phyloP scores from a whole-genome alignment of 2,329 filamentous ascomycete species.

The Microdochium bolleyi region DNA sequence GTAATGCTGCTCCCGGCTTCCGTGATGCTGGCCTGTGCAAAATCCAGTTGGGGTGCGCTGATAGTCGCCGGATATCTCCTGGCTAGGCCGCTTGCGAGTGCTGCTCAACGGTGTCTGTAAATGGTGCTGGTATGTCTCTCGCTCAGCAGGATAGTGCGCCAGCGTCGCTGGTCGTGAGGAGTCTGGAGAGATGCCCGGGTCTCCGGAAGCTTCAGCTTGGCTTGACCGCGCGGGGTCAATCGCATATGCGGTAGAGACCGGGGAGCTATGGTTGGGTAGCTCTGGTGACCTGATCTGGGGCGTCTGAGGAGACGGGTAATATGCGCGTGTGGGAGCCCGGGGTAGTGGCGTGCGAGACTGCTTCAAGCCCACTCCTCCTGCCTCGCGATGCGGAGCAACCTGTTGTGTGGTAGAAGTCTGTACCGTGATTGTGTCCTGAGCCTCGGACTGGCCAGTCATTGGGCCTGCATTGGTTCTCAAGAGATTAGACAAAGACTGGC shows the following conservation, averaged over 20 bases:
- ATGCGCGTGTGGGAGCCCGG: neutral
- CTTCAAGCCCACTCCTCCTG: neutral
- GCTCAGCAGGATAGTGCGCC: neutral
- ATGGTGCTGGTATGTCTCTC: neutral
- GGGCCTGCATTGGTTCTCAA: neutral
- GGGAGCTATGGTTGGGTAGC: neutral
- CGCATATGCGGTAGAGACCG: neutral
- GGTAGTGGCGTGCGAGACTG: slow-evolving; percentile 1
- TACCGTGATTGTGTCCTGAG: neutral
- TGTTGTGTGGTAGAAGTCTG: neutral
- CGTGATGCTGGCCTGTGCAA: too few relatives aligned
- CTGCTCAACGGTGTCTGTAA: neutral
- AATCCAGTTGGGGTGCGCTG: neutral
- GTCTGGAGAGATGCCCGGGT: neutral
- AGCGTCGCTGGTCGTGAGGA: too few relatives aligned
- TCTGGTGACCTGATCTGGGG: neutral
- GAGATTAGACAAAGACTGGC: neutral
- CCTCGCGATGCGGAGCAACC: neutral
- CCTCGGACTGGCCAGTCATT: neutral
- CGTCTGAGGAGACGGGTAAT: slow-evolving; percentile 3
- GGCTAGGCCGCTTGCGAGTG: neutral
- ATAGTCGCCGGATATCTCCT: neutral
- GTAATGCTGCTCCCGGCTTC: too few relatives aligned
- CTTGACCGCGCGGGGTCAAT: neutral
- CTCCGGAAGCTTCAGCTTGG: neutral